Conservation (phyloP, 805 yeast genomes). For the Lachancea sp. region DNA sequence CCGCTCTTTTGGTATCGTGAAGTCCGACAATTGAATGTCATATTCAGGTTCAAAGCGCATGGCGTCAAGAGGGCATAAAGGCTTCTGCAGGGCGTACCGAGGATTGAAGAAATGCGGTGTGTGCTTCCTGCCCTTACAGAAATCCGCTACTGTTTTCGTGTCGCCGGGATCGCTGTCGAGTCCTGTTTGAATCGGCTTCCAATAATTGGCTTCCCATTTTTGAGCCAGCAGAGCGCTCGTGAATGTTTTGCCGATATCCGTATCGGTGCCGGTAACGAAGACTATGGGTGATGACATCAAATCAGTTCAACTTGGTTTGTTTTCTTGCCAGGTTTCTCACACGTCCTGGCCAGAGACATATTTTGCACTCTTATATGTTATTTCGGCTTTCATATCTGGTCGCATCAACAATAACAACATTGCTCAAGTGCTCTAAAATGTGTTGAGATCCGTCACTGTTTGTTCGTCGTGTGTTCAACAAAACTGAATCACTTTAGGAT, state of each 20-base stretch:
- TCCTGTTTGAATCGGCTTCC: conserved; percentile 33
- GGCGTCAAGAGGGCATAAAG: conserved; percentile 29
- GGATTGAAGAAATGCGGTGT: conserved; percentile 14
- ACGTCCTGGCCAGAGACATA: background rate
- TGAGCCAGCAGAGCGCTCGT: conserved; percentile 22
- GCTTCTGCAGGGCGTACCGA: conserved; percentile 17
- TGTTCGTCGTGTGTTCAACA: too few species aligned
- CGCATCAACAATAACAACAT: too few species aligned
- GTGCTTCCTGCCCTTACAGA: conserved; percentile 8
- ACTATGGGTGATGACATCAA: conserved; percentile 14
- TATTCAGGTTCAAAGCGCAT: conserved; percentile 17
- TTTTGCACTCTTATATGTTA: too few species aligned
- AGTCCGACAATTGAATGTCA: conserved; percentile 14
- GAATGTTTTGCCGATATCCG: conserved; percentile 32
- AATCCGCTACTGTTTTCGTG: conserved; percentile 14
- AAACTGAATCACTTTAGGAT: too few species aligned
- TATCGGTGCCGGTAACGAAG: conserved; percentile 32
- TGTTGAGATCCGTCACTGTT: too few species aligned
- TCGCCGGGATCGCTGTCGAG: conserved; percentile 26
- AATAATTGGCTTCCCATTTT: conserved; percentile 26
- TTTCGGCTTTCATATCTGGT: too few species aligned
- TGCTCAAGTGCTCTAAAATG: too few species aligned
- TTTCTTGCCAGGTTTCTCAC: too few species aligned
- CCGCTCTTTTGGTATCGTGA: conserved; percentile 16
- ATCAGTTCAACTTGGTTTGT: too few species aligned